Evolutionary conservation across 2,329 filamentous ascomycete species (phyloP).

Genomic region (Claviceps paspali): DNA sequence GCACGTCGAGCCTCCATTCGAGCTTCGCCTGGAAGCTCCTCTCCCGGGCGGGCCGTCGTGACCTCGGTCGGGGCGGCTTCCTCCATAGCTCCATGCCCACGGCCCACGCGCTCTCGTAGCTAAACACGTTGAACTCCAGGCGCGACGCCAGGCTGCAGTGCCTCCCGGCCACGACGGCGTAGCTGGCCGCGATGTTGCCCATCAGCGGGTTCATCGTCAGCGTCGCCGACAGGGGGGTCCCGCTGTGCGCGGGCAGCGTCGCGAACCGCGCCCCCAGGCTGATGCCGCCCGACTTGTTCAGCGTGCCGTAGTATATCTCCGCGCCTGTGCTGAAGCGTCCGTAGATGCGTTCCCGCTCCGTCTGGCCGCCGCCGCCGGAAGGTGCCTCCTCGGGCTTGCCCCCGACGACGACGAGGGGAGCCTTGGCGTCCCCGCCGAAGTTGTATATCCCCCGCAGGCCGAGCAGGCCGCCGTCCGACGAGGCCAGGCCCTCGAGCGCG

Average conservation of each 20-base stretch:
- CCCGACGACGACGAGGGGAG: too few relatives aligned
- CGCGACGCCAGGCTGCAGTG: conserved; percentile 75
- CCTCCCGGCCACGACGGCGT: conserved; percentile 74
- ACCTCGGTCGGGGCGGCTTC: conserved; percentile 27
- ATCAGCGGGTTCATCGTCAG: conserved; percentile 88
- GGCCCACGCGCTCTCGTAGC: conserved; percentile 88
- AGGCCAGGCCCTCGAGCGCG: conserved; percentile 78
- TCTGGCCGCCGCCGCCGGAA: conserved; percentile 10
- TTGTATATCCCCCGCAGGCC: conserved; percentile 87
- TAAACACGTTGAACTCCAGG: conserved; percentile 96
- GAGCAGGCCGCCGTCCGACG: conserved; percentile 79
- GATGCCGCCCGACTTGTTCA: conserved; percentile 88
- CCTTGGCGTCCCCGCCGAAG: conserved; percentile 53
- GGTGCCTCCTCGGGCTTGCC: too few relatives aligned
- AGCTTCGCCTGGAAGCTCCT: conserved; percentile 39
- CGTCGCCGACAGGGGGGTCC: conserved; percentile 86
- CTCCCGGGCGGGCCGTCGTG: conserved; percentile 3
- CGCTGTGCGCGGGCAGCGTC: conserved; percentile 63
- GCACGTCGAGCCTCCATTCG: conserved; percentile 30
- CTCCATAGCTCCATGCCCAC: conserved; percentile 91
- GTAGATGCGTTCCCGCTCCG: conserved; percentile 46
- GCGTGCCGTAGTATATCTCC: conserved; percentile 86
- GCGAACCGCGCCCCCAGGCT: conserved; percentile 82
- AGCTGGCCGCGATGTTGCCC: conserved; percentile 81
- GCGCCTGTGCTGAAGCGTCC: conserved; percentile 82